Percentiles rank a stretch among this genome's conserved stretches.
Conservation (phyloP, 78 protist species). For the Dictyostelium firmibasis region DNA sequence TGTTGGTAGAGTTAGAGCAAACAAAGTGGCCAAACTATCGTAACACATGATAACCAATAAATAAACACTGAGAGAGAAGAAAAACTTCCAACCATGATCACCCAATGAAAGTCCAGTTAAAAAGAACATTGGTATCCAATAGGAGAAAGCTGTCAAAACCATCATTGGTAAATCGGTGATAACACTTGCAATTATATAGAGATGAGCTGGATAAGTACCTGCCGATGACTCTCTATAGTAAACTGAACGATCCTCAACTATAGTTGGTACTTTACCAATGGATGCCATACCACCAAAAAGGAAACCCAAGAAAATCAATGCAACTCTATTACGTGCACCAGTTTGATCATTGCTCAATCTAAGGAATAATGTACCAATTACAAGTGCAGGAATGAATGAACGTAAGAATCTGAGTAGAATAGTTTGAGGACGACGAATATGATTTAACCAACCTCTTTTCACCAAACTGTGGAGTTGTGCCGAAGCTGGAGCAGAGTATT, state of each 20-base stretch:
- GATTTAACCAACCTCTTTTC: constrained; percentile 58
- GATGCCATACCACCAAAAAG: constrained; percentile 75
- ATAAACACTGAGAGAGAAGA: constrained; percentile 26
- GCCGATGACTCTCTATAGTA: constrained; percentile 46
- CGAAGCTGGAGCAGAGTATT: neutral
- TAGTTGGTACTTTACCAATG: constrained; percentile 45
- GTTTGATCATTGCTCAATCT: constrained; percentile 50
- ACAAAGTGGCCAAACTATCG: constrained; percentile 28
- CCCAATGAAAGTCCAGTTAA: constrained; percentile 53
- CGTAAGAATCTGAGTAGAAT: constrained; percentile 44
- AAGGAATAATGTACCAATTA: constrained; percentile 55
- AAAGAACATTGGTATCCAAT: constrained; percentile 69
- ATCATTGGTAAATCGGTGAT: constrained; percentile 59
- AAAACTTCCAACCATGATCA: constrained; percentile 72
- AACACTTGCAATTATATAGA: constrained; percentile 3
- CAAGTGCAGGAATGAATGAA: constrained; percentile 46
- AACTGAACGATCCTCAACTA: constrained; percentile 52
- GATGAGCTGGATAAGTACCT: constrained; percentile 46
- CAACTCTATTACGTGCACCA: constrained; percentile 51
- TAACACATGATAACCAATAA: constrained; percentile 24
- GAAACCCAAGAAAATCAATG: constrained; percentile 55
- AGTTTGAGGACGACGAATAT: constrained; percentile 63
- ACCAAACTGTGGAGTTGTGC: constrained; percentile 4
- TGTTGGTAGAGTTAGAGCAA: constrained; percentile 58
- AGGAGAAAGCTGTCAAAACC: constrained; percentile 33